phyloP scores from a whole-genome alignment of 106 monocot species.

The Vanilla planifolia region DNA sequence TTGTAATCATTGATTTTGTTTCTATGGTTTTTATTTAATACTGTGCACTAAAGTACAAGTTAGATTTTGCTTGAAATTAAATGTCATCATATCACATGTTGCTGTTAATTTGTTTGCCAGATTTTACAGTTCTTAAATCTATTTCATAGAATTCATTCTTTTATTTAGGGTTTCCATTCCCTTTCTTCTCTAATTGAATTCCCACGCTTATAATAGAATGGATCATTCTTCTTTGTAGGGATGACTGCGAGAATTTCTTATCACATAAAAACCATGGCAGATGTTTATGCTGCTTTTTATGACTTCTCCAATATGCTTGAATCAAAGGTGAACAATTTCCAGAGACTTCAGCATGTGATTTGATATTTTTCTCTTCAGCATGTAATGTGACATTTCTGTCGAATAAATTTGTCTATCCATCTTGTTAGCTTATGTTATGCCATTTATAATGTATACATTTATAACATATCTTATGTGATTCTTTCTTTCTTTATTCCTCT shows the following conservation, averaged over 20 bases:
- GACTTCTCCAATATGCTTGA: conserved; percentile 63
- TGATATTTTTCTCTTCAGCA: background rate
- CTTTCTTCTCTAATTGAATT: too few relatives aligned
- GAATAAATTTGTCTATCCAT: too few relatives aligned
- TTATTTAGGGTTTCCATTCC: too few relatives aligned
- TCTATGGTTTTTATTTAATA: too few relatives aligned
- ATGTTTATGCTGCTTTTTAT: conserved; percentile 83
- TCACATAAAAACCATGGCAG: conserved; percentile 66
- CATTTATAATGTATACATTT: background rate
- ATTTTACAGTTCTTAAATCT: too few relatives aligned
- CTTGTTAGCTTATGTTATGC: background rate
- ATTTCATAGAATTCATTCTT: too few relatives aligned
- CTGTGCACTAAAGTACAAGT: too few relatives aligned
- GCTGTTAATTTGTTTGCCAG: too few relatives aligned
- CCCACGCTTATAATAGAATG: too few relatives aligned
- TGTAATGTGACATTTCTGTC: background rate
- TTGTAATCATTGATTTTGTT: too few relatives aligned
- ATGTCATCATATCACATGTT: too few relatives aligned
- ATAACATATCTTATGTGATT: background rate
- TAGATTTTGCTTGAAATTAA: too few relatives aligned
- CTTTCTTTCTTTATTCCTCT: background rate
- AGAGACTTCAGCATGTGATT: background rate
- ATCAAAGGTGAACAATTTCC: conserved; percentile 46
- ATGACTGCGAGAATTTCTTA: conserved; percentile 51
- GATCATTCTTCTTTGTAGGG: conserved; percentile 39